phyloP scores from a whole-genome alignment of 176 grass and related monocot species.

The Leersia perrieri region DNA sequence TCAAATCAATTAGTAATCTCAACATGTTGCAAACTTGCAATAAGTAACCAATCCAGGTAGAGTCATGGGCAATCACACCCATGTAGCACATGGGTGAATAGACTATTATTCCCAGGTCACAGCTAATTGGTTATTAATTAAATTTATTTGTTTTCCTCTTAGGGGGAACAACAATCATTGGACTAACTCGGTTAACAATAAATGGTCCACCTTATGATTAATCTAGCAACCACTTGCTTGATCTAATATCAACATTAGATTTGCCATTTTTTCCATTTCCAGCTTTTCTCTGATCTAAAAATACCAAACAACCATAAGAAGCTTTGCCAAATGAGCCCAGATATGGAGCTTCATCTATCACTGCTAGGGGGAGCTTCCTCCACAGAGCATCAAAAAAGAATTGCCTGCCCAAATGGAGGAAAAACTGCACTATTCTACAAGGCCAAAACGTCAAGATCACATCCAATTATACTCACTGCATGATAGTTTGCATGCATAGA shows the following conservation, averaged over 20 bases:
- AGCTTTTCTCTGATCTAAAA: neutral
- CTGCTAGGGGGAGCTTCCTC: neutral
- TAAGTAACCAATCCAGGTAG: neutral
- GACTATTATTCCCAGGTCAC: neutral
- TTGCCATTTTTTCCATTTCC: neutral
- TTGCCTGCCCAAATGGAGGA: constrained; percentile 16
- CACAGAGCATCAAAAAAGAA: neutral
- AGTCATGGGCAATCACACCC: neutral
- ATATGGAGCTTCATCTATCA: neutral
- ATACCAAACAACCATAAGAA: neutral
- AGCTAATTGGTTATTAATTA: neutral
- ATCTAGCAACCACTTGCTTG: neutral
- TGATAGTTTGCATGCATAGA: neutral
- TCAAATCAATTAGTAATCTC: neutral
- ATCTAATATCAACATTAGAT: neutral
- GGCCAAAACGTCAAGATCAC: neutral
- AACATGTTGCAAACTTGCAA: constrained; percentile 28
- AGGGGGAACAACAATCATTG: neutral
- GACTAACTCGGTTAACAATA: neutral
- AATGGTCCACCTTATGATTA: neutral
- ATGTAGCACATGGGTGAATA: neutral
- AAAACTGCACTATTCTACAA: neutral
- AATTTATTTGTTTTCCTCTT: neutral
- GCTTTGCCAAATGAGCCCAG: neutral
- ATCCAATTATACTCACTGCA: neutral